phyloP scores from a whole-genome alignment of 306 rosid genomes.

The Fragaria nilgerrensis region DNA sequence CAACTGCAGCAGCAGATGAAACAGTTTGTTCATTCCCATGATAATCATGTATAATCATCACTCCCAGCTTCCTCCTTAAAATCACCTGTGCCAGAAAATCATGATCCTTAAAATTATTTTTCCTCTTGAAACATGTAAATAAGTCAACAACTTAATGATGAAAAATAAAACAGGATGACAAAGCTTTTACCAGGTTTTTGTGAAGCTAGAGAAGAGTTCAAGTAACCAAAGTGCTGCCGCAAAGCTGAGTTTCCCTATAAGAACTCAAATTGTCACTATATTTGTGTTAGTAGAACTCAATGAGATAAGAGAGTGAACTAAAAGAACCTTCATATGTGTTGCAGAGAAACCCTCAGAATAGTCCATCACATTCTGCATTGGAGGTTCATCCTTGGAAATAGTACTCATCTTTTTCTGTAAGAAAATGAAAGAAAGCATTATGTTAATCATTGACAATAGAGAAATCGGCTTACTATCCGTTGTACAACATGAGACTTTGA shows the following conservation, averaged over 20 bases:
- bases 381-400: slow-evolving; percentile 43
- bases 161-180: neutral
- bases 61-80: slow-evolving; percentile 43
- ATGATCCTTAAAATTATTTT: neutral
- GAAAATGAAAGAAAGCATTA: slow-evolving; percentile 21
- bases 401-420: slow-evolving; percentile 40
- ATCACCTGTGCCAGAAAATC: slow-evolving; percentile 35
- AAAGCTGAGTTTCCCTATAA: slow-evolving; percentile 52
- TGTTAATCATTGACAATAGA: slow-evolving; percentile 1
- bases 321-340: slow-evolving; percentile 52
- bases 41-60: slow-evolving; percentile 18
- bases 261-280: slow-evolving; percentile 4
- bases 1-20: slow-evolving; percentile 32
- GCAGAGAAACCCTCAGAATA: slow-evolving; percentile 64
- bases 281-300: neutral
- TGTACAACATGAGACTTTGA: slow-evolving; percentile 1
- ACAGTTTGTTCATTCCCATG: neutral
- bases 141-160: neutral
- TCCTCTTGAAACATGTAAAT: neutral
- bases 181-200: slow-evolving; percentile 51
- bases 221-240: slow-evolving; percentile 49
- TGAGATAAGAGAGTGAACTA: neutral
- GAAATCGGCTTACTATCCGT: neutral
- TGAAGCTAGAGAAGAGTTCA: slow-evolving; percentile 42
- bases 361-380: slow-evolving; percentile 41